Base-by-base conservation (phyloP, 129 eudicot genomes). In the Flaveria bidentis region DNA sequence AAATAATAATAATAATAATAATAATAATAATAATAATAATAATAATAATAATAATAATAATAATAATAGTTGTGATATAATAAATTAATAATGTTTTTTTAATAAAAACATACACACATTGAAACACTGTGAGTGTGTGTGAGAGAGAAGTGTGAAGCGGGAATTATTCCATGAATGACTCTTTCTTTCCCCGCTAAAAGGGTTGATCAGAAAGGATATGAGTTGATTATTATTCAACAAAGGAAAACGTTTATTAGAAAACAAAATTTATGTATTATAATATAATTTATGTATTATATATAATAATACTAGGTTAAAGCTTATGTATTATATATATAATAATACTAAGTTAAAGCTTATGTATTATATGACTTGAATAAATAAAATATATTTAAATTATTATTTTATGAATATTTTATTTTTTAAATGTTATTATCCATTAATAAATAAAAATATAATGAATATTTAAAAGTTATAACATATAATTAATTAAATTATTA, bases 91-190 rank as follows among this genome's bases (percentile, higher is more conserved):
- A 13, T 14, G 30, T 12, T 42, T 12, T 42, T 20, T 0, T 8
- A 20, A 16, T 36, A 2, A 10, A 51, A 11, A 30, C 2, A 28
- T 6, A 69, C 61, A 69, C 77, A 49, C 25, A 71, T 7, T 12
- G 16, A 71, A 51, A 72, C 78, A 72, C 73, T 46, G 68, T 53
- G 1, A 16, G 67, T 66, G 74, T 82, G 76, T 46, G 79, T 13
- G 5, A 60, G 67, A 10, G 77, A 16, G 52, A 73, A 69, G 81
- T 74, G 72, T 82, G 42, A 80, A 72, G 85, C 76, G 85, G 85
- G 69, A 82, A 57, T 76, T 72, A 53, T 76, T 80, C 78, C 83
- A 33, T 42, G 33, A 80, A 67, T 74, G 80, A 80, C 84, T 74
- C 84, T 57, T 80, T 74, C 84, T 28, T 42, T 11, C 25, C 57